Base-by-base conservation (phyloP, 805 yeast genomes). In the Zygosaccharomyces pseudorouxii region DNA sequence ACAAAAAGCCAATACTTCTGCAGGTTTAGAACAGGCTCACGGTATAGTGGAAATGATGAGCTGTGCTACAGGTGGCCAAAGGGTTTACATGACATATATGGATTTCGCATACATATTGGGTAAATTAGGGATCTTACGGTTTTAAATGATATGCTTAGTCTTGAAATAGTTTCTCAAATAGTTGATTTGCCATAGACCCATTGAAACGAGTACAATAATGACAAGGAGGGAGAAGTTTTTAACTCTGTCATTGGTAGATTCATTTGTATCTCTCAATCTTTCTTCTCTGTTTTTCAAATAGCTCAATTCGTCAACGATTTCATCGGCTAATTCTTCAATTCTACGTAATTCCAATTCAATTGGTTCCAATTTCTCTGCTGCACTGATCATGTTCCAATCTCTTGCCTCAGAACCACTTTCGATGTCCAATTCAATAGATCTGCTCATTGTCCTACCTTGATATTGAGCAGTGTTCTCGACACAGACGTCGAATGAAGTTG, bases 341-440 rank as follows among this genome's bases (percentile, higher is more conserved):
- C 85, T 83, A 69, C 93, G 84, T 67, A 93, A 76, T 60, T 88
- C 95, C 48, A 90, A 82, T 71, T 93, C 99, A 44, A 85, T 80
- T 4, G 99, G 98, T 71, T 86, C 87, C 68, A 93, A 81, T 67
- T 89, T 88, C 69, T 93, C 98, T 39, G 86, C 79, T 41, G 96
- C 90, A 73, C 90, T 97, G 54, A 90, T 75, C 20, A 89, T 88
- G 65, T 89, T 89, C 97, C 98, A 93, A 72, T 93, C 98, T 70
- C 98, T 84, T 37, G 98, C 99, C 60, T 89, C 87, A 45, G 97
- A 87, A 38, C 99, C 99, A 53, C 89, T 82, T 69, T 93, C 98
- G 51, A 93, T 84, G 55, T 90, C 97, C 61, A 93, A 74, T 63
- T 89, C 97, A 58, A 93, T 73, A 46, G 84, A 84, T 68, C 98